A percentile compares a stretch with the other conserved stretches of the same genome.
Evolutionary conservation across 352 stramenopile species (phyloP).

Genomic region (Phytophthora meadii): DNA sequence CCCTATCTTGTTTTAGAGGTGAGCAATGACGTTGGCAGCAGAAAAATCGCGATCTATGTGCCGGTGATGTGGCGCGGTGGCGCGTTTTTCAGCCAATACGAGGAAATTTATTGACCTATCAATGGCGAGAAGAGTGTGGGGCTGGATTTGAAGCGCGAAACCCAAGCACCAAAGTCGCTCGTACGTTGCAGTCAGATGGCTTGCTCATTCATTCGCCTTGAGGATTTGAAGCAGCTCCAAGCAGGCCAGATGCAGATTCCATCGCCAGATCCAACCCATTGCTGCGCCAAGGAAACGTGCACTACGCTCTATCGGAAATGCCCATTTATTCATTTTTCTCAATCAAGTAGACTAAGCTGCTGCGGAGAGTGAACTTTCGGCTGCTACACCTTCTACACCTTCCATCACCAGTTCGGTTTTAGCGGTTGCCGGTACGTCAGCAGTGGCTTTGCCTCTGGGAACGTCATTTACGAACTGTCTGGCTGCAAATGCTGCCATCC

Average conservation of each 20-base stretch:
- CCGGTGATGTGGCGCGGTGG: slow-evolving; percentile 18
- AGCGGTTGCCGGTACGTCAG: neutral
- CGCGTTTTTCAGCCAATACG: slow-evolving; percentile 23
- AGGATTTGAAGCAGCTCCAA: slow-evolving; percentile 20
- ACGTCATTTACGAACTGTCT: slow-evolving; percentile 23
- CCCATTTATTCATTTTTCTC: too few species aligned
- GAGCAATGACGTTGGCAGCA: neutral
- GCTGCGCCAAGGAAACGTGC: too few species aligned
- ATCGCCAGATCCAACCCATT: too few species aligned
- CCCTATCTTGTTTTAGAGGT: slow-evolving; percentile 4
- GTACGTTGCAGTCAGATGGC: slow-evolving; percentile 13
- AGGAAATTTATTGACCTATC: slow-evolving; percentile 9
- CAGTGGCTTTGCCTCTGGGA: neutral
- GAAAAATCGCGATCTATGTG: slow-evolving; percentile 22
- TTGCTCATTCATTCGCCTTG: slow-evolving; percentile 22
- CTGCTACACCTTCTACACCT: neutral
- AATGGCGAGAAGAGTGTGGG: slow-evolving; percentile 2
- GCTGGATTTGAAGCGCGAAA: slow-evolving; percentile 11
- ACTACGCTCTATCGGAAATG: too few species aligned
- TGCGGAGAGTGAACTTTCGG: neutral
- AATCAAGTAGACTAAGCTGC: neutral
- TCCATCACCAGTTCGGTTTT: neutral
- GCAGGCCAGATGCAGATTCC: slow-evolving; percentile 3
- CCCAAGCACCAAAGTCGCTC: slow-evolving; percentile 26
- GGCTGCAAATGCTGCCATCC: slow-evolving; percentile 37